Base-by-base conservation (phyloP, 1,139 yeast species). In the Yamadazyma blattariae region DNA sequence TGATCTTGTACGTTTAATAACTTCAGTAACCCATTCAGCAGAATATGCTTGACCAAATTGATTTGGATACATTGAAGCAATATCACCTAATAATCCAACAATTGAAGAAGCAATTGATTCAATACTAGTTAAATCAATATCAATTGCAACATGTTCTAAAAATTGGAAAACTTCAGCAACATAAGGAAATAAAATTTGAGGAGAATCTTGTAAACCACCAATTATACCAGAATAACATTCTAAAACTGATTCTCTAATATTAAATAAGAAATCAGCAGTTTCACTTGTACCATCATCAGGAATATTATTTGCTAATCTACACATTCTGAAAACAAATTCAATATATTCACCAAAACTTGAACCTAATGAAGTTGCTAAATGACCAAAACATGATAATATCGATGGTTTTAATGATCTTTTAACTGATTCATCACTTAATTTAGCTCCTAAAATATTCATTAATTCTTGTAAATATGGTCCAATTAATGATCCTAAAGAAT, bases 191-290 rank as follows among this genome's bases (percentile, higher is more conserved):
- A 92, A 62, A 18, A 76, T 73, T 34, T 75, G 76, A n/a, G 97
- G 88, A 23, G 68, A 61, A 35, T 75, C 82, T 38, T 79, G 78
- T 49, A 88, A 64, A 10, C 97, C 97, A 29, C 95, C 90, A 39
- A 90, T 89, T 38, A 92, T 82, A 42, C 98, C 98, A 28, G 90
- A 96, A 58, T 88, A 92, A 32, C 97, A 90, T 59, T 92, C 97
- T 52, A 92, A 72, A 11, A 90, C 90, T 7, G 97, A 73, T 61
- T 89, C 97, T 49, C 83, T 80, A 33, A 92, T 77, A 37, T 71
- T 71, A 45, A 79, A 67, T 29, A 83, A 75, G 50, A 86, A 88
- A 46, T 90, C 97, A 41, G 81, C 69, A 17, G 89, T 77, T 44
- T 92, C 97, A 35, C 79, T 57, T 9, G 89, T 71, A 26, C 74